A percentile compares a stretch with the other conserved stretches of the same genome.
phyloP scores from a whole-genome alignment of 352 stramenopile species.

The Pythium guiyangense region DNA sequence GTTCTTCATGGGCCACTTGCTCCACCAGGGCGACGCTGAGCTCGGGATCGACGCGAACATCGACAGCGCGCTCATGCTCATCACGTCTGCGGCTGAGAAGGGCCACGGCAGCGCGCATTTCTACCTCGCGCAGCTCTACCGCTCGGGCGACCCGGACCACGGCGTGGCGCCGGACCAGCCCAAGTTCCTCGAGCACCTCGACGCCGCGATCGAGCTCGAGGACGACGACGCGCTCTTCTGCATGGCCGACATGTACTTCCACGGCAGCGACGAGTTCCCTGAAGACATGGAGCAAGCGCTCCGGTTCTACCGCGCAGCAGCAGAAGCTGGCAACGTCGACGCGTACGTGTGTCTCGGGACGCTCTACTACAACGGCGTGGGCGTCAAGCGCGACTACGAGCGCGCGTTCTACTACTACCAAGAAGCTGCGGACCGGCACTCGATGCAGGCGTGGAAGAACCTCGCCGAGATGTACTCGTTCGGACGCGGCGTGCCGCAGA shows the following conservation, averaged over 20 bases:
- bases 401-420: slow-evolving; percentile 87
- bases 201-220: slow-evolving; percentile 49
- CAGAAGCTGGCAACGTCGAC: slow-evolving; percentile 59
- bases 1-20: slow-evolving; percentile 83
- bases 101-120: slow-evolving; percentile 71
- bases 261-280: slow-evolving; percentile 72
- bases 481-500: slow-evolving; percentile 70
- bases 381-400: slow-evolving; percentile 63
- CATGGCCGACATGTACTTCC: slow-evolving; percentile 85
- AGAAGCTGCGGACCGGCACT: slow-evolving; percentile 76
- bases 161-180: slow-evolving; percentile 36
- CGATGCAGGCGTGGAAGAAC: slow-evolving; percentile 87
- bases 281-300: slow-evolving; percentile 65
- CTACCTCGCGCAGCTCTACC: slow-evolving; percentile 87
- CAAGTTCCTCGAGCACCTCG: slow-evolving; percentile 63
- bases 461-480: slow-evolving; percentile 84
- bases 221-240: slow-evolving; percentile 79
- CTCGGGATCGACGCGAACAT: slow-evolving; percentile 60
- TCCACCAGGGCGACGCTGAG: slow-evolving; percentile 72
- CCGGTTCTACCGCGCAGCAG: slow-evolving; percentile 66
- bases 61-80: slow-evolving; percentile 63
- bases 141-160: slow-evolving; percentile 58
- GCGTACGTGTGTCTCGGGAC: slow-evolving; percentile 78
- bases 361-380: slow-evolving; percentile 74
- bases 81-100: slow-evolving; percentile 66